Base-by-base conservation (phyloP, 805 yeast species). In the Yarrowia keelungensis region DNA sequence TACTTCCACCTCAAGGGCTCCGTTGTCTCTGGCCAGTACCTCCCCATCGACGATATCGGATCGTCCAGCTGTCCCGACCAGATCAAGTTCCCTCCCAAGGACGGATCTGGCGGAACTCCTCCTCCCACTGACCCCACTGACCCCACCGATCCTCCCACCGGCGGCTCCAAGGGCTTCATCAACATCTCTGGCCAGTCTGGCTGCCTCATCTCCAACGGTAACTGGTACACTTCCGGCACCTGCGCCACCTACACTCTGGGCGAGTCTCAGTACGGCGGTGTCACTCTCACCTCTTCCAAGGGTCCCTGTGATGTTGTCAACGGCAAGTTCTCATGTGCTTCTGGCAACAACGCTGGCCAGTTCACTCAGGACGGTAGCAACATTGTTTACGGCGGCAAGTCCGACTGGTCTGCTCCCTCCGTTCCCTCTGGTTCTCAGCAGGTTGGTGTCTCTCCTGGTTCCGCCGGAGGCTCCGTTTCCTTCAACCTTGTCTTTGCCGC, bases 151-250 rank as follows among this genome's bases (percentile, higher is more conserved):
- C 75, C 71, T 45, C 72, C 71, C 19, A 65, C 69, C 10, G 77
- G 78, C 42, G 73, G 75, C 22, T 68, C 72, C 1, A 71, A 75
- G 59, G 92, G 91, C 1, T 81, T 77, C 73, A 74, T 90, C 56
- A 82, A 80, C 67, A 78, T 86, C 14, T 75, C 82, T 19, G 84
- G 79, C 50, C 84, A 87, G 69, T 71, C 77, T 5, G 97, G 97
- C 10, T 91, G 97, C 78, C 79, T 94, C 69, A 94, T 93, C 74
- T 86, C 90, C 70, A 90, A 86, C 74, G 99, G 99, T 4, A 84
- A 86, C 72, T 93, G 97, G 95, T 91, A 89, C 79, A 76, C 84
- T 5, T 76, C 79, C 49, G 97, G 97, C 0, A 86, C 95, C 0
- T 94, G 98, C 78, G 98, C 97, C 5, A 86, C 89, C 5, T 93